Percentiles rank a stretch among this genome's conserved stretches.
These are phyloP conservation scores for Lepidium sativum DNA, from an alignment of 345 rosid species.

Conservation along the genomic window DNA sequence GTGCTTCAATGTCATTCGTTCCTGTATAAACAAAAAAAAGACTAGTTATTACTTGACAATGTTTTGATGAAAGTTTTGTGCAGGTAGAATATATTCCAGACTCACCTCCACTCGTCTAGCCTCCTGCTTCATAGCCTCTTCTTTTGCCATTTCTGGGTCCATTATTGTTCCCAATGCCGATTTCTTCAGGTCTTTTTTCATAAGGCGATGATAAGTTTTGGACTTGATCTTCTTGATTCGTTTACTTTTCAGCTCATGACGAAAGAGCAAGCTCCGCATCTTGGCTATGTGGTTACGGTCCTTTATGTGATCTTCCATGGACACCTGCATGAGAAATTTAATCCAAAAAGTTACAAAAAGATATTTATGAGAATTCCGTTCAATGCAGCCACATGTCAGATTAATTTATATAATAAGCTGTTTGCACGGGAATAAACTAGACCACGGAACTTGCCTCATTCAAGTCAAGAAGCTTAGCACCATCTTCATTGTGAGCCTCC, in stretches of 20 bases:
- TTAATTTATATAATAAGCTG: not conserved
- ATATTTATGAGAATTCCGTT: not conserved
- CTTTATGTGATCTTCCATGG: slow-evolving; percentile 63
- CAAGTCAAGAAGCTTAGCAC: slow-evolving; percentile 74
- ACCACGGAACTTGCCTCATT: slow-evolving; percentile 49
- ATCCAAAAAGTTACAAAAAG: not conserved
- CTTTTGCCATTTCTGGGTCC: slow-evolving; percentile 86
- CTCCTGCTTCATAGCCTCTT: slow-evolving; percentile 72
- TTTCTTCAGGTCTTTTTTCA: slow-evolving; percentile 58
- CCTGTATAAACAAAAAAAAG: slow-evolving; percentile 41
- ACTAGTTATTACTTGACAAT: not conserved
- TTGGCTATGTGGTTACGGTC: slow-evolving; percentile 57
- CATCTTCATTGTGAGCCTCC: slow-evolving; percentile 82
- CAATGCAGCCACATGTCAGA: not conserved
- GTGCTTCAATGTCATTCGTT: slow-evolving; percentile 71
- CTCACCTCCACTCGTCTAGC: slow-evolving; percentile 73
- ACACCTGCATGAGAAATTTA: slow-evolving; percentile 41
- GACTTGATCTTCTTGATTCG: slow-evolving; percentile 86
- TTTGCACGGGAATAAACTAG: not conserved
- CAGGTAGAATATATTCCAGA: not conserved
- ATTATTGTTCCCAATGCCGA: slow-evolving; percentile 37
- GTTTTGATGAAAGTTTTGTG: not conserved
- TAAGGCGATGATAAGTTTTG: slow-evolving; percentile 68
- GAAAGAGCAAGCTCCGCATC: slow-evolving; percentile 85
- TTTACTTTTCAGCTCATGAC: slow-evolving; percentile 76